Evolutionary conservation across 2,329 filamentous ascomycete species (phyloP).

Genomic region (Alternaria conjuncta): DNA sequence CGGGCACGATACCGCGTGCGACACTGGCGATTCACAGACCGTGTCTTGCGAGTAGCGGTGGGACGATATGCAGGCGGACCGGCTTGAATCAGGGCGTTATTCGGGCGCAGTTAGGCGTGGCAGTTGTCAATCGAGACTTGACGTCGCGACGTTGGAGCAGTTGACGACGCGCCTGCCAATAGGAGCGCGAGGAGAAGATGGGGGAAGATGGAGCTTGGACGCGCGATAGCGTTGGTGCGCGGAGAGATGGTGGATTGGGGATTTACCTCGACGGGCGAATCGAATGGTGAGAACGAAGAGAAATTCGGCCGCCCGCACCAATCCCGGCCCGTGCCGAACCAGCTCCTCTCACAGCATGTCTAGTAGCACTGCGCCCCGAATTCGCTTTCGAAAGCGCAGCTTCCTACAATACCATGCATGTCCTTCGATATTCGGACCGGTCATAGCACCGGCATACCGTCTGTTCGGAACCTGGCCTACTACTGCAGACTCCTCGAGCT

Average conservation of each 20-base stretch:
- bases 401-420: not conserved
- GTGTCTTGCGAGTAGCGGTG: slow-evolving; percentile 14
- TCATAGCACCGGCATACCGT: not conserved
- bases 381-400: not conserved
- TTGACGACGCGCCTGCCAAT: slow-evolving; percentile 14
- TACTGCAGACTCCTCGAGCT: slow-evolving; percentile 8
- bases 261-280: not conserved
- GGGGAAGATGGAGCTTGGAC: slow-evolving; percentile 13
- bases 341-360: not conserved
- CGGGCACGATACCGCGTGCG: slow-evolving; percentile 17
- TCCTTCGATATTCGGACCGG: not conserved
- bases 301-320: slow-evolving; percentile 4
- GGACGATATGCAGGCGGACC: slow-evolving; percentile 19
- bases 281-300: not conserved
- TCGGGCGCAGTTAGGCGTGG: slow-evolving; percentile 15
- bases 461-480: not conserved
- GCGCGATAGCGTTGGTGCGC: slow-evolving; percentile 6
- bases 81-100: slow-evolving; percentile 12
- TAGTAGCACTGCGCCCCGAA: not conserved
- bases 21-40: slow-evolving; percentile 8
- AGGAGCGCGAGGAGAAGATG: slow-evolving; percentile 18
- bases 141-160: slow-evolving; percentile 13
- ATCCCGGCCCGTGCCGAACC: slow-evolving; percentile 8
- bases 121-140: slow-evolving; percentile 19
- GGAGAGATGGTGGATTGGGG: not conserved